Evolutionary conservation across 1,284 basidiomycete genomes (phyloP), one percentile per base, ranked within the genome.

Genomic region (Caloboletus firmus): DNA sequence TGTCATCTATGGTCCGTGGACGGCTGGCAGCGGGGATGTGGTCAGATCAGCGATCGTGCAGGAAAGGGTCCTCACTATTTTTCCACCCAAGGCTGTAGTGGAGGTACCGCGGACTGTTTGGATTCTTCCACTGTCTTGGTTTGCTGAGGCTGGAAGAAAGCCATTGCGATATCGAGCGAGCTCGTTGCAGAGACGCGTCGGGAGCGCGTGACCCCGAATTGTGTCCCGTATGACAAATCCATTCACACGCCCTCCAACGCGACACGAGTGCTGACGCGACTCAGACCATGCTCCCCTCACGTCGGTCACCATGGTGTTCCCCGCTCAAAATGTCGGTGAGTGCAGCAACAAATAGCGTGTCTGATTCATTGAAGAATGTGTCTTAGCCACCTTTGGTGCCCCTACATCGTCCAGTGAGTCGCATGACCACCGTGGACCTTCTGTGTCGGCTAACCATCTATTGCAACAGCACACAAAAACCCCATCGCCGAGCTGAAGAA

Each of bases 1-100:
- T 87, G 72, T 99, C 96, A 64, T 98, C 93, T 63, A 99, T 98
- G 22, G 95, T 98, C 74, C 95, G 94, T 49, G 97, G 96, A 54
- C 97, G 92, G 71, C 95, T 96, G 68, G 24, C 36, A 41, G 44
- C 36, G 17, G 46, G 28, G 54, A 47, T 58, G 42, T 37, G 57
- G 43, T 54, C 42, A 52, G 49, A 50, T 41, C 28, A 36, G 40
- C 31, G 22, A 44, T 30, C 13, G n/a, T 28, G 32, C 49, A 55
- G 26, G 12, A 5, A 30, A 8, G 4, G 5, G 35, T 15, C 71
- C 78, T 49, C 49, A 94, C 93, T 98, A 98, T 83, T 98, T 98
- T 75, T 98, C 95, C 0, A 98, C 94, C 95, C 95, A 98, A 58
- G 95, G 95, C 69, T 97, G 93, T 34, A 88, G 71, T 37, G 79